Evolutionary conservation across 2,329 filamentous ascomycete genomes (phyloP).

Genomic region (Penicillium sp.): DNA sequence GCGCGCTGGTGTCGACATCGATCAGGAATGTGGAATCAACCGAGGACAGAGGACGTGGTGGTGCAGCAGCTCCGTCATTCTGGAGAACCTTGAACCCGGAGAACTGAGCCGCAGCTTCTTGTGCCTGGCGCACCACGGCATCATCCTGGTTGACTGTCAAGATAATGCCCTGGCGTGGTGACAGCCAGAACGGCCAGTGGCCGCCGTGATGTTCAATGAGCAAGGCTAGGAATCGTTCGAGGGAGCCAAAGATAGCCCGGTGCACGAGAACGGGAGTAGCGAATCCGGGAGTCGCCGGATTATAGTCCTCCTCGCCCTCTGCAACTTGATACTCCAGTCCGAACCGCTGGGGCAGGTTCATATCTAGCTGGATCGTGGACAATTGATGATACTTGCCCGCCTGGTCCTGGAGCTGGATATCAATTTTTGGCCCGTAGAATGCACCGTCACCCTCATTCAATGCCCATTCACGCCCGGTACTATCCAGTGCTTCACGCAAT

Average conservation of each 20-base stretch:
- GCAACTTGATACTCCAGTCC: conserved; percentile 71
- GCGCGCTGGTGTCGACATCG: conserved; percentile 70
- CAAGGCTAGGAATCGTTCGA: conserved; percentile 84
- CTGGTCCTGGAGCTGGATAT: conserved; percentile 79
- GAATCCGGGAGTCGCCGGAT: conserved; percentile 56
- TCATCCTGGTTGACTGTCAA: conserved; percentile 70
- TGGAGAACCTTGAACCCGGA: conserved; percentile 46
- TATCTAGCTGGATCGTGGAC: conserved; percentile 87
- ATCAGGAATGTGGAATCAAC: conserved; percentile 69
- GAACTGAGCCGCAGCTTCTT: conserved; percentile 59
- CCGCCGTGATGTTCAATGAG: conserved; percentile 83
- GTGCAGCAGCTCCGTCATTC: conserved; percentile 30
- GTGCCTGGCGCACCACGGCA: conserved; percentile 52
- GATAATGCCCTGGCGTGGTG: conserved; percentile 76
- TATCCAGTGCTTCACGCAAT: conserved; percentile 66
- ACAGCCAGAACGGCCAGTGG: conserved; percentile 87
- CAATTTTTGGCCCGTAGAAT: conserved; percentile 92
- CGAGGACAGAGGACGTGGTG: conserved; percentile 51
- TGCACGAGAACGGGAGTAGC: conserved; percentile 82
- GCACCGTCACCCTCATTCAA: conserved; percentile 83
- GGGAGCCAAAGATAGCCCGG: conserved; percentile 80
- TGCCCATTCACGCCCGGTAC: conserved; percentile 71
- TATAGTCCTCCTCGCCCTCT: conserved; percentile 50
- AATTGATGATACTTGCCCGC: conserved; percentile 88
- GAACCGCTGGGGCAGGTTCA: conserved; percentile 85